A percentile compares a stretch with the other conserved stretches of the same genome.
Conservation (phyloP, 805 yeast genomes). For the Cyberlindnera xylosilytica region DNA sequence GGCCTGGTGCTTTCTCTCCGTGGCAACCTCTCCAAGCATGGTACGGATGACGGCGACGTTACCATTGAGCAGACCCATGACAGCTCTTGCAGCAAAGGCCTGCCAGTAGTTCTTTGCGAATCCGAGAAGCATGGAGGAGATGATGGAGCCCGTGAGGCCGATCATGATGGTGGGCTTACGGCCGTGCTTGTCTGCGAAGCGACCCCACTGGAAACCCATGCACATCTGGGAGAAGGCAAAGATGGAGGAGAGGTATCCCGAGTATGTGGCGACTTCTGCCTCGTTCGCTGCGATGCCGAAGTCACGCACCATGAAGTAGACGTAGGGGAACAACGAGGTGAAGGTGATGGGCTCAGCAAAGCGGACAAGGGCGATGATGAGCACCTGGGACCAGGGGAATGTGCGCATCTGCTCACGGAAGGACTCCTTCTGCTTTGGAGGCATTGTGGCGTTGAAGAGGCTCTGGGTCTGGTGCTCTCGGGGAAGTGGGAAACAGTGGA, state of each 20-base stretch:
- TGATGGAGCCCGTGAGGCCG: constrained; percentile 53
- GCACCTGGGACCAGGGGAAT: constrained; percentile 51
- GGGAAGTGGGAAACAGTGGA: no score
- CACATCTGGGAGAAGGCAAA: constrained; percentile 60
- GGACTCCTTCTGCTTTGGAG: constrained; percentile 15
- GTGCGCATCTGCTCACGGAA: constrained; percentile 51
- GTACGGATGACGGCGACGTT: constrained; percentile 66
- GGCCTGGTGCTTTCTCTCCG: constrained; percentile 56
- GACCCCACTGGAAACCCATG: constrained; percentile 61
- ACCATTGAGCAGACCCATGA: constrained; percentile 59
- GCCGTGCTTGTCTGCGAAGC: constrained; percentile 50
- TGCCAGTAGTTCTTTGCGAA: constrained; percentile 47
- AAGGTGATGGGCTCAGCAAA: constrained; percentile 63
- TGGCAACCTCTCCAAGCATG: constrained; percentile 56
- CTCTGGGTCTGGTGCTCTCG: no score
- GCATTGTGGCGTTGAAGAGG: no score
- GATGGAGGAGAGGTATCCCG: constrained; percentile 60
- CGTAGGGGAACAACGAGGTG: constrained; percentile 61
- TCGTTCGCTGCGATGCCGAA: constrained; percentile 49
- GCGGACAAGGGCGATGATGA: constrained; percentile 42
- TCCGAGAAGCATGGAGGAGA: constrained; percentile 49
- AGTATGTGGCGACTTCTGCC: constrained; percentile 53
- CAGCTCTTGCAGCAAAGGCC: constrained; percentile 51
- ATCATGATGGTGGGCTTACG: constrained; percentile 50
- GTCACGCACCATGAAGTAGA: constrained; percentile 60